Percentiles rank a stretch among this genome's conserved stretches.
These are phyloP conservation scores for Ogataea sp. DNA, from an alignment of 805 yeast genomes.

Conservation along the genomic window DNA sequence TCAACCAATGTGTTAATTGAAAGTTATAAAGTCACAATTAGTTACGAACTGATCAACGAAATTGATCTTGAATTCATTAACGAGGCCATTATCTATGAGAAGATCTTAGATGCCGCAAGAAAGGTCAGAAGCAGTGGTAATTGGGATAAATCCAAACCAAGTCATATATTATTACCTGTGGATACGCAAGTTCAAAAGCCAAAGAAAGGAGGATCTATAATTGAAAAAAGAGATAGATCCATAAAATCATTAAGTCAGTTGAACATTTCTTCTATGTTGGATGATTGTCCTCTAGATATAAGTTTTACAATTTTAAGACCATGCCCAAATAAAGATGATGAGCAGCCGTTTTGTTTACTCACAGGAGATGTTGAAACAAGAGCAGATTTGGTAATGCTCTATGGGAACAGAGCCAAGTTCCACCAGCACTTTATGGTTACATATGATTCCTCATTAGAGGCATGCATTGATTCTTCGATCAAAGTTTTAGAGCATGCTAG, in stretches of 20 bases:
- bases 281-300: slow-evolving; percentile 22
- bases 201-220: no score
- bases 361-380: slow-evolving; percentile 29
- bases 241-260: slow-evolving; percentile 12
- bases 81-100: slow-evolving; percentile 31
- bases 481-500: slow-evolving; percentile 30
- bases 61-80: slow-evolving; percentile 33
- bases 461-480: slow-evolving; percentile 28
- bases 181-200: slow-evolving; percentile 14
- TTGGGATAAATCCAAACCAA: slow-evolving; percentile 15
- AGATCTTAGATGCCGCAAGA: slow-evolving; percentile 22
- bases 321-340: slow-evolving; percentile 13
- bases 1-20: slow-evolving; percentile 45
- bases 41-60: slow-evolving; percentile 29
- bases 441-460: slow-evolving; percentile 26
- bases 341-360: slow-evolving; percentile 18
- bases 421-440: slow-evolving; percentile 42
- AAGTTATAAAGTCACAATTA: slow-evolving; percentile 38
- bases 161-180: slow-evolving; percentile 19
- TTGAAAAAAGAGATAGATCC: slow-evolving; percentile 8
- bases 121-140: slow-evolving; percentile 12
- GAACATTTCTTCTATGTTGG: slow-evolving; percentile 11
- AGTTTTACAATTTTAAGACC: slow-evolving; percentile 22
- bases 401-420: slow-evolving; percentile 42
- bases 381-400: slow-evolving; percentile 37